phyloP scores from a whole-genome alignment of 2,329 filamentous ascomycete species.

The Calonectria pseudoturangicola region DNA sequence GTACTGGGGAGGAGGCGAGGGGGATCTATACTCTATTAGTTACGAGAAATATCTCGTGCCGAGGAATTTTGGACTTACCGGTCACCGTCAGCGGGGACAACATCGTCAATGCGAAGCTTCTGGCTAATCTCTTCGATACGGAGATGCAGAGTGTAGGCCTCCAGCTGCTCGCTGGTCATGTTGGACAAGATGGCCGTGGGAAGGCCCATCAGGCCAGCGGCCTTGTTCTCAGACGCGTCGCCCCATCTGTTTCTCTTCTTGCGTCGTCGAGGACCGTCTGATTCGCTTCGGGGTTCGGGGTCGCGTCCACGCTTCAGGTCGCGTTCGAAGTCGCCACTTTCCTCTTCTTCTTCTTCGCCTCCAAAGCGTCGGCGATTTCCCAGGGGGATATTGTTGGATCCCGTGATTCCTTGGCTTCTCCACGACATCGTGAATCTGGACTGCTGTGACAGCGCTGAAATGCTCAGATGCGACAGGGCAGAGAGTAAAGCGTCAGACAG shows the following conservation, averaged over 20 bases:
- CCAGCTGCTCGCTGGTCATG: constrained; percentile 98
- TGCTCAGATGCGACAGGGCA: constrained; percentile 30
- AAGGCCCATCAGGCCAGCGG: constrained; percentile 96
- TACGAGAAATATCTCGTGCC: background rate
- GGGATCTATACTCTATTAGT: constrained; percentile 78
- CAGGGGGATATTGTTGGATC: constrained; percentile 97
- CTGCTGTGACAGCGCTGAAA: constrained; percentile 24
- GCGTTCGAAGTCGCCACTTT: constrained; percentile 62
- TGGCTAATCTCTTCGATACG: constrained; percentile 99
- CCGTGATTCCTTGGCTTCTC: constrained; percentile 90
- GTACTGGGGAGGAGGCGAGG: constrained; percentile 96
- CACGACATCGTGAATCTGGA: constrained; percentile 73
- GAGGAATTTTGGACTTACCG: constrained; percentile 76
- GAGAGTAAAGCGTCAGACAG: constrained; percentile 26
- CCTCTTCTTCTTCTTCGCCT: constrained; percentile 71
- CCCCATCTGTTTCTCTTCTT: constrained; percentile 99
- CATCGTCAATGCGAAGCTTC: constrained; percentile 99
- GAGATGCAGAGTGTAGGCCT: constrained; percentile 96
- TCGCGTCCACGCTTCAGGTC: constrained; percentile 92
- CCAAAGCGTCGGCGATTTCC: constrained; percentile 89
- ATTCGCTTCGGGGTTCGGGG: constrained; percentile 82
- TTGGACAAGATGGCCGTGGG: constrained; percentile 96
- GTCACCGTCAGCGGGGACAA: constrained; percentile 96
- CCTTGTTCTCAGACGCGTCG: constrained; percentile 98
- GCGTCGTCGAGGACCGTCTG: constrained; percentile 88